Evolutionary conservation across 768 basidiomycete genomes (phyloP), one percentile per base, ranked within the genome.

Genomic region (Tricholoma terreum): DNA sequence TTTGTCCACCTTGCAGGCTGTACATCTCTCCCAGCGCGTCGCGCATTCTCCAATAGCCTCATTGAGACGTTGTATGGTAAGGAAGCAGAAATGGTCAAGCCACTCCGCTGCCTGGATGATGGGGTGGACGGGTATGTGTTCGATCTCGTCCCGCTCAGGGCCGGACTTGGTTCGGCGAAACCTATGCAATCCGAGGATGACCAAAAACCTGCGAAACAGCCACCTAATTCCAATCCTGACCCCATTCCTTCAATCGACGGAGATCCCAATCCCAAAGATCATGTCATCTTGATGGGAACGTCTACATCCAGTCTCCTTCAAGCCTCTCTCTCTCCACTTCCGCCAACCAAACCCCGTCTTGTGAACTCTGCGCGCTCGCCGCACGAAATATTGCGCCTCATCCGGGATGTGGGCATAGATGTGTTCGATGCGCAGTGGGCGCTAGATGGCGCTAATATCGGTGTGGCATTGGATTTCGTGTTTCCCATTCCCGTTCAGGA

Each of bases 391-490:
- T 83, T 94, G 3, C 71, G 71, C 8, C 79, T 92, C 24, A 77
- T 94, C 30, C 71, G 73, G 1, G 74, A 81, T 42, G 75, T 86
- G 2, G 92, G 93, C 0, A 65, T 90, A 14, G 92, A 95, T 65
- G 60, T 94, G 0, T 86, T 94, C 58, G 91, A 93, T 63, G 79
- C 82, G 0, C 75, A 76, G 7, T 94, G 89, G 86, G 90, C 84
- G 0, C 82, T 86, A 58, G 70, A 75, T 3, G 84, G 86, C 0
- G 89, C 89, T 1, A 78, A 84, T 52, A 61, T 83, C 2, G 93
- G 93, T 11, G 72, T 94, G 14, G 90, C 86, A 0, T 74, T 95
- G 6, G 92, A 94, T 63, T 93, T 94, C 66, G 66, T 64, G 3
- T 94, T 95, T 67, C 92, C 90, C 0, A 52, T 35, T 22, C 49